Base-by-base conservation (phyloP, 2,329 filamentous ascomycete species). In the Neonectria faginata region DNA sequence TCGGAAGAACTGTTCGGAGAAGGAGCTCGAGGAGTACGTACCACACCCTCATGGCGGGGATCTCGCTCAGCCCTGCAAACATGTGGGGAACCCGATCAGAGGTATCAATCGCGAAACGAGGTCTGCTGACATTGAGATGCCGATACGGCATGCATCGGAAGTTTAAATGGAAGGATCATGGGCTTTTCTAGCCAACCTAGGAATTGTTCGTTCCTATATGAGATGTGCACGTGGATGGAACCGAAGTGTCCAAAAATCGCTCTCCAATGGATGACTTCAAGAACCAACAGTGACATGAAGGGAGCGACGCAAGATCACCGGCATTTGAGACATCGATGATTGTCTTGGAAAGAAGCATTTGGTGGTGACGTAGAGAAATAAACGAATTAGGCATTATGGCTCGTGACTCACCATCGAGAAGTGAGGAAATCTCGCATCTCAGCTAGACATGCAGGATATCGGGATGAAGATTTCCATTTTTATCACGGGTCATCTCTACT, bases 401-500 rank as follows among this genome's bases (percentile, higher is more conserved):
- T 54, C 36, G 31, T 60, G 57, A 42, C 41, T 60, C 50, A 55
- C 42, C 41, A 27, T 20, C 50, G 31, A 51, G 14, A 48, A 39
- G 50, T 41, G 41, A 55, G 22, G 50, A 53, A 60, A 48, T 27
- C 50, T 55, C 47, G 50, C 57, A 54, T 53, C 45, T 60, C 57
- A 54, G 51, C 50, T 59, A 27, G 20, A 47, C 42, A 36, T 53
- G 12, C 41, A 60, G 27, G 50, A 54, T 53, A 12, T 31, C 50
- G 51, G 57, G 48, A 16, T 45, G 14, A 31, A 29, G 27, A 47
- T 54, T 54, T 41, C 29, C 50, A 39, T 51, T 41, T 44, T 54
- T 42, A 48, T 18, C 57, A 54, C 22, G 22, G 11, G 39, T 10
- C 27, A 51, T 51, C 27, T 51, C 27, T 33, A 29, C 9, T 11